Conservation (phyloP, 2,329 filamentous ascomycete genomes). For the Aspergillus sp. region DNA sequence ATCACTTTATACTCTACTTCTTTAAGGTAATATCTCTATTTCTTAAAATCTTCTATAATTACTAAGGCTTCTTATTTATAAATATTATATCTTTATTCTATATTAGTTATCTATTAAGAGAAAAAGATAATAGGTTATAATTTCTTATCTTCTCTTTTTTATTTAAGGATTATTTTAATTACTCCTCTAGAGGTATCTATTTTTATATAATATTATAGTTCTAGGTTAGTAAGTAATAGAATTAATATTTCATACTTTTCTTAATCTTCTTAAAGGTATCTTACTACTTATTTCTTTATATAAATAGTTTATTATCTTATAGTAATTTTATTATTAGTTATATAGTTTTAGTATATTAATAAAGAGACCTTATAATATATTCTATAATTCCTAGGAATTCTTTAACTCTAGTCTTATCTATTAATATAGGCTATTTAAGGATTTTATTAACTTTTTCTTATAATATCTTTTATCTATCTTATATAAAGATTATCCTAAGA, state of each 20-base stretch:
- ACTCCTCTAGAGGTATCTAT: not conserved
- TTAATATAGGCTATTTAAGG: not conserved
- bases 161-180: constrained; percentile 5
- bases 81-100: constrained; percentile 4
- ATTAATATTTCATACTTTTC: not conserved
- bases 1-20: not conserved
- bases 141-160: not conserved
- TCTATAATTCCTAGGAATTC: not conserved
- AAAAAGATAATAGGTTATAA: not conserved
- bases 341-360: not conserved
- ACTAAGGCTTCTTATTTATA: not conserved
- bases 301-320: not conserved
- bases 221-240: not conserved
- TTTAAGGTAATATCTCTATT: constrained; percentile 6
- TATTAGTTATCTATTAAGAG: constrained; percentile 1
- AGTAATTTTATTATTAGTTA: not conserved
- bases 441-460: not conserved
- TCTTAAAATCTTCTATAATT: constrained; percentile 10
- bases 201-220: not conserved
- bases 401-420: not conserved
- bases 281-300: not conserved
- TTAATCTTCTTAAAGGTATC: not conserved
- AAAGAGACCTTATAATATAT: constrained; percentile 5
- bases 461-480: not conserved
- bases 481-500: not conserved